A percentile compares a stretch with the other conserved stretches of the same genome.
phyloP scores from a whole-genome alignment of 2,329 filamentous ascomycete genomes.

The Pseudogymnoascus sp. region DNA sequence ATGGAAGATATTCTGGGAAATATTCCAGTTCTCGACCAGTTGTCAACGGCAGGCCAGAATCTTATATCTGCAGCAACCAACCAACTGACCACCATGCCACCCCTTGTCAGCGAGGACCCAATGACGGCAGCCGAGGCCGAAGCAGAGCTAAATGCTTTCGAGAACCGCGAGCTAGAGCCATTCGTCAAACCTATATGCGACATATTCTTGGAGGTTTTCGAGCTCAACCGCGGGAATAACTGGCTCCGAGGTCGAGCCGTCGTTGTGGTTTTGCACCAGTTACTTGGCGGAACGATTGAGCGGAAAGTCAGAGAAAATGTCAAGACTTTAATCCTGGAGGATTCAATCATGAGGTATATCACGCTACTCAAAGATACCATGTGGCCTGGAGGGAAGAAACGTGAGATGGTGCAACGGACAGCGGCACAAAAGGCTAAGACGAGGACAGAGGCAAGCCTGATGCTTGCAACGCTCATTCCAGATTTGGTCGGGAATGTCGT shows the following conservation, averaged over 20 bases:
- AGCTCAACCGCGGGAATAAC: conserved; percentile 89
- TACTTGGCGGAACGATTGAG: conserved; percentile 92
- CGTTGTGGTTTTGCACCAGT: conserved; percentile 90
- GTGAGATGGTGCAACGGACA: conserved; percentile 48
- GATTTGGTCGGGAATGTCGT: conserved; percentile 91
- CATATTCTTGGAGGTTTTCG: conserved; percentile 91
- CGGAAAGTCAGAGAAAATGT: conserved; percentile 85
- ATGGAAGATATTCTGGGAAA: conserved; percentile 98
- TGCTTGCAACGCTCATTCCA: conserved; percentile 82
- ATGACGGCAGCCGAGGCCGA: conserved; percentile 67
- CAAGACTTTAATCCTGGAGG: conserved; percentile 64
- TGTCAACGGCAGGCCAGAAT: conserved; percentile 87
- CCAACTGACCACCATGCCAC: conserved; percentile 49
- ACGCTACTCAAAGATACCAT: conserved; percentile 63
- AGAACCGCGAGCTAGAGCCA: conserved; percentile 79
- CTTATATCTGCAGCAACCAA: conserved; percentile 68
- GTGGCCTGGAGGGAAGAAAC: conserved; percentile 66
- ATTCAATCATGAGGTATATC: conserved; percentile 69
- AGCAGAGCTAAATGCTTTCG: conserved; percentile 87
- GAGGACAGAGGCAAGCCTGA: conserved; percentile 75
- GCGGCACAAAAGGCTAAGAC: conserved; percentile 68
- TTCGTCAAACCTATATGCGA: conserved; percentile 99
- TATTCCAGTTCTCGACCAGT: conserved; percentile 87
- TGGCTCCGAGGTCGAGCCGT: conserved; percentile 95
- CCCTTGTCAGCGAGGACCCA: conserved; percentile 42